These are phyloP conservation scores for Coniella vitis DNA, from an alignment of 2,329 filamentous ascomycete species.

Conservation along the genomic window DNA sequence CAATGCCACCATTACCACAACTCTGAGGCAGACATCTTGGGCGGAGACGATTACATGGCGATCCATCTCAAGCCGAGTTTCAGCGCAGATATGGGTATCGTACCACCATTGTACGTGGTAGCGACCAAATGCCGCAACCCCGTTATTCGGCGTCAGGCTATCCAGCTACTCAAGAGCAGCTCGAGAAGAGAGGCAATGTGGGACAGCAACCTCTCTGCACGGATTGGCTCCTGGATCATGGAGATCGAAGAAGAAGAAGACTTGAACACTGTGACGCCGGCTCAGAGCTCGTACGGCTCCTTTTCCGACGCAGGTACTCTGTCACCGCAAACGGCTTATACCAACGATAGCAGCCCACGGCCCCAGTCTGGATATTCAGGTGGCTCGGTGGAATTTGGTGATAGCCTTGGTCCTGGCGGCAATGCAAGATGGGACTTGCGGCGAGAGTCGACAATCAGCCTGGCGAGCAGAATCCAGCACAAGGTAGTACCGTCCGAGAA, in stretches of 20 bases:
- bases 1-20: conserved; percentile 36
- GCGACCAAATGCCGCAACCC: conserved; percentile 59
- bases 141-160: conserved; percentile 49
- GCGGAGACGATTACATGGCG: conserved; percentile 36
- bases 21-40: conserved; percentile 30
- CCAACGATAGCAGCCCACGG: conserved; percentile 20
- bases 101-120: conserved; percentile 59
- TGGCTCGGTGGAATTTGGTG: conserved; percentile 29
- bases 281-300: conserved; percentile 18
- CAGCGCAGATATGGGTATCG: conserved; percentile 56
- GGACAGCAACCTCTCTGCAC: conserved; percentile 55
- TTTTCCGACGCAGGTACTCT: conserved; percentile 9
- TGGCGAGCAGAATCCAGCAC: conserved; percentile 20
- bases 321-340: conserved; percentile 16
- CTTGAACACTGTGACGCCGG: conserved; percentile 22
- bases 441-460: conserved; percentile 21
- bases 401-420: conserved; percentile 34
- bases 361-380: conserved; percentile 17
- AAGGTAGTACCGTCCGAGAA: conserved; percentile 42
- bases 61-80: conserved; percentile 55
- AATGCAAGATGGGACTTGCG: conserved; percentile 35
- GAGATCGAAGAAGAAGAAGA: conserved; percentile 45
- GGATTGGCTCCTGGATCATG: conserved; percentile 49
- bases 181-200: conserved; percentile 62
- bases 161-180: conserved; percentile 52